Evolutionary conservation across 192 early-diverging fungal species (phyloP).

Genomic region (Rhizophlyctis rosea): DNA sequence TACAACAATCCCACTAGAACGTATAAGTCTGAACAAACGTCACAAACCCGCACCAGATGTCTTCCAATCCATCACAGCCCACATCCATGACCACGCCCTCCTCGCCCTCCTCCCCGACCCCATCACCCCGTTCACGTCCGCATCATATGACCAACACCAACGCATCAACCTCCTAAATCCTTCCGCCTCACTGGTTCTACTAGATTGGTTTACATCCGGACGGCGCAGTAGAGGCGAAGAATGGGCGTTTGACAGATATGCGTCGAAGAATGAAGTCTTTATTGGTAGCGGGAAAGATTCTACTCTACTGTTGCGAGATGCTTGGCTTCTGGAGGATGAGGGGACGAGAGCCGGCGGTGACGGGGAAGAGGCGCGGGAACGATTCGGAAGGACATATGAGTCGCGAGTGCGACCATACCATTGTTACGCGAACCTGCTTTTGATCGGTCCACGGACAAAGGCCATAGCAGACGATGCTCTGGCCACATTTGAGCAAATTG

Average conservation of each 20-base stretch:
- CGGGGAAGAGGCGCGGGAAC: not conserved
- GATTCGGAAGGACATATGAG: constrained; percentile 43
- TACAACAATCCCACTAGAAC: too few species aligned
- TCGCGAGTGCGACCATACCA: constrained; percentile 51
- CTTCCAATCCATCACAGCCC: constrained; percentile 28
- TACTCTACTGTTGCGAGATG: constrained; percentile 39
- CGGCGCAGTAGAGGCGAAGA: constrained; percentile 67
- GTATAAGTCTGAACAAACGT: too few species aligned
- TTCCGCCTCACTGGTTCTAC: constrained; percentile 59
- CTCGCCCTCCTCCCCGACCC: constrained; percentile 73
- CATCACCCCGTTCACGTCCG: constrained; percentile 67
- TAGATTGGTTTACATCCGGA: constrained; percentile 87
- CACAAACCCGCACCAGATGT: not conserved
- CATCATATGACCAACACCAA: constrained; percentile 66
- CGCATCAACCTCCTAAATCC: constrained; percentile 38
- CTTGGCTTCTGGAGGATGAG: constrained; percentile 48
- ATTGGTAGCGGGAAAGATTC: constrained; percentile 32
- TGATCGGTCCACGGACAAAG: constrained; percentile 44
- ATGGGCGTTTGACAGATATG: constrained; percentile 67
- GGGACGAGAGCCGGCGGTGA: constrained; percentile 12
- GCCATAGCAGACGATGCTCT: not conserved
- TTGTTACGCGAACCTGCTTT: constrained; percentile 62
- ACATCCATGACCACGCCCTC: constrained; percentile 40
- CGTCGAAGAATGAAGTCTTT: constrained; percentile 43
- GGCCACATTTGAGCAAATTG: constrained; percentile 7